phyloP scores from a whole-genome alignment of 208 protist species.

The Herpetomonas tarakana region DNA sequence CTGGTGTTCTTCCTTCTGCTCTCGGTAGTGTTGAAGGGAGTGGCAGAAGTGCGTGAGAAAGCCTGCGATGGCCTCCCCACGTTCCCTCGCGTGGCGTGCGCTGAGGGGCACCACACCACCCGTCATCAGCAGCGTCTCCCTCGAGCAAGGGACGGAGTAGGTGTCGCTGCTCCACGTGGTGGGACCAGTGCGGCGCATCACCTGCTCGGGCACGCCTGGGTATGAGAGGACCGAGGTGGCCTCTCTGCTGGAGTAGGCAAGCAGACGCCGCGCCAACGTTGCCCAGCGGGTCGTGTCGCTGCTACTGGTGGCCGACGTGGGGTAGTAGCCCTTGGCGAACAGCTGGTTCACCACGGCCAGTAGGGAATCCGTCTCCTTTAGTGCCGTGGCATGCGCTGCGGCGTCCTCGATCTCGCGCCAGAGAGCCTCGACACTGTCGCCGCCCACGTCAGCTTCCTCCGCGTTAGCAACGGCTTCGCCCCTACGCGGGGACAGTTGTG shows the following conservation, averaged over 20 bases:
- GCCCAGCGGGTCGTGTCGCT: conserved; percentile 41
- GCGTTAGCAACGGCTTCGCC: no score
- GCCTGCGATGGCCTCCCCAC: conserved; percentile 30
- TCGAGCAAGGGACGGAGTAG: conserved; percentile 24
- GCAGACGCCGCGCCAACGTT: conserved; percentile 39
- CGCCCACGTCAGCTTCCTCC: no score
- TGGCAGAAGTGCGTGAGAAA: conserved; percentile 40
- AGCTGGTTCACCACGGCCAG: conserved; percentile 39
- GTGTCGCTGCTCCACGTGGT: no score
- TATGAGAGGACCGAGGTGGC: conserved; percentile 53
- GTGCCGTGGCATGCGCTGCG: conserved; percentile 26
- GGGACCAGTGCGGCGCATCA: conserved; percentile 10
- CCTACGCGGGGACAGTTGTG: background rate
- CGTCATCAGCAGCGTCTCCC: conserved; percentile 75
- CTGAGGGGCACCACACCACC: conserved; percentile 83
- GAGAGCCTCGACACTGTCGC: conserved; percentile 7
- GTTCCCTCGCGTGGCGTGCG: conserved; percentile 42
- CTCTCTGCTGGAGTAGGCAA: conserved; percentile 58
- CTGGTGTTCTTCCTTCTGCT: background rate
- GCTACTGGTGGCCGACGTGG: conserved; percentile 17
- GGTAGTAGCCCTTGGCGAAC: conserved; percentile 25
- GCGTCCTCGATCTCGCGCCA: conserved; percentile 43
- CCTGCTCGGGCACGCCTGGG: conserved; percentile 32
- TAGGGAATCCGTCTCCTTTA: conserved; percentile 74
- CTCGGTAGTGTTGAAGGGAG: conserved; percentile 2